Evolutionary conservation across 2,329 filamentous ascomycete species (phyloP).

Genomic region (Colletotrichum shisoi): DNA sequence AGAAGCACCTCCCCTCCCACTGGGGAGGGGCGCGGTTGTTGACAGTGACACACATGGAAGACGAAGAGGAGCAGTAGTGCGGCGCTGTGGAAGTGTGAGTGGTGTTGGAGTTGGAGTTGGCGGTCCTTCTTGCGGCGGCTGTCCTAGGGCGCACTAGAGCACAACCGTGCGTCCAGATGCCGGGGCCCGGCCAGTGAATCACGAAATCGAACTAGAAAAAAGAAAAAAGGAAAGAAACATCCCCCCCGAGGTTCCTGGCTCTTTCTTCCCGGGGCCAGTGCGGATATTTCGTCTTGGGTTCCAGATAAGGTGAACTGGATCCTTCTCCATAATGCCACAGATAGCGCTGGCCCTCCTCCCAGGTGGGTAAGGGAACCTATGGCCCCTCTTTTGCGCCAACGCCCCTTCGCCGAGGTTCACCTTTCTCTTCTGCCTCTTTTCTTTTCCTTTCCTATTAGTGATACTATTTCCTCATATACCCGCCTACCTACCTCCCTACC

Average conservation of each 20-base stretch:
- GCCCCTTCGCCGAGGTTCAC: slow-evolving; percentile 26
- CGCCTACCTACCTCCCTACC: no score
- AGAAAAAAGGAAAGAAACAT: not conserved
- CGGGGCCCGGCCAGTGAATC: slow-evolving; percentile 10
- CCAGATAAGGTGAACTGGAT: slow-evolving; percentile 29
- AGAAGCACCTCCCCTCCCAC: not conserved
- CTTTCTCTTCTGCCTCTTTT: not conserved
- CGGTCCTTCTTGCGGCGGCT: slow-evolving; percentile 23
- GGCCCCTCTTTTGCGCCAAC: slow-evolving; percentile 15
- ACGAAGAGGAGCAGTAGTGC: not conserved
- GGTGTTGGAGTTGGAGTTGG: not conserved
- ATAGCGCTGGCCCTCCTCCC: slow-evolving; percentile 16
- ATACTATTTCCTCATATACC: slow-evolving; percentile 10
- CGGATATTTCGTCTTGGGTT: slow-evolving; percentile 21
- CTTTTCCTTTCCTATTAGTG: slow-evolving; percentile 9
- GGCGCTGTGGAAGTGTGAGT: not conserved
- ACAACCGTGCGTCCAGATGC: slow-evolving; percentile 27
- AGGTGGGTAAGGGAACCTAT: slow-evolving; percentile 9
- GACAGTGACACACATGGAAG: not conserved
- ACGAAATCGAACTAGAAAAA: not conserved
- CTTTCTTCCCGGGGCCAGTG: not conserved
- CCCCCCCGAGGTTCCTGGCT: slow-evolving; percentile 7
- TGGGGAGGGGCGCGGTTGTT: slow-evolving; percentile 3
- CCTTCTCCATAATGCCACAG: slow-evolving; percentile 24
- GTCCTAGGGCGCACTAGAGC: slow-evolving; percentile 19